A percentile compares a stretch with the other conserved stretches of the same genome.
phyloP scores from a whole-genome alignment of 352 stramenopile species.

The Globisporangium nagaii region DNA sequence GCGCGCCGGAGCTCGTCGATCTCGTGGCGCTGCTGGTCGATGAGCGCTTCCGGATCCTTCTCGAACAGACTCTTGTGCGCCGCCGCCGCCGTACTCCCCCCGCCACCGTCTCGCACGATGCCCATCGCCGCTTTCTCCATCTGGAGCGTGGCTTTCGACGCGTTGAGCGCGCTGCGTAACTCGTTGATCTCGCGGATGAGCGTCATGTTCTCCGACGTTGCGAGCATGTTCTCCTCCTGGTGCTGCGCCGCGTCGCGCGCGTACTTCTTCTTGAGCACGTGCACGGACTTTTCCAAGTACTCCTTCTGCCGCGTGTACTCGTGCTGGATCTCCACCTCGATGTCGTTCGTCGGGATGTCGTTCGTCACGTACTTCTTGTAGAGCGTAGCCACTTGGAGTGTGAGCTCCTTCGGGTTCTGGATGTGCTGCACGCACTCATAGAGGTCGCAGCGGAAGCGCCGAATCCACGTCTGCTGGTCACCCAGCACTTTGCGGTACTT shows the following conservation, averaged over 20 bases:
- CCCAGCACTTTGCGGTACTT: conserved; percentile 46
- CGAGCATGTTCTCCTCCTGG: conserved; percentile 53
- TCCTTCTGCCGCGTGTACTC: conserved; percentile 91
- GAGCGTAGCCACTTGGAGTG: conserved; percentile 61
- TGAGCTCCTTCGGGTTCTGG: conserved; percentile 74
- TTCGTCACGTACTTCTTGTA: conserved; percentile 70
- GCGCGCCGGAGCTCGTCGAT: conserved; percentile 78
- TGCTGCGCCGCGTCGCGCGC: conserved; percentile 63
- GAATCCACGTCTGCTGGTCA: conserved; percentile 62
- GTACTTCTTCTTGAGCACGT: conserved; percentile 87
- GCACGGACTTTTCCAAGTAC: conserved; percentile 90
- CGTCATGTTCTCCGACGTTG: conserved; percentile 83
- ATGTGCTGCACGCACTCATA: conserved; percentile 73
- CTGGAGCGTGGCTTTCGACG: conserved; percentile 72
- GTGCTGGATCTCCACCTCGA: conserved; percentile 66
- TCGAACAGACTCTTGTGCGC: conserved; percentile 16
- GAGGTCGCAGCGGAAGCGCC: conserved; percentile 83
- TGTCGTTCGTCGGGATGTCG: conserved; percentile 32
- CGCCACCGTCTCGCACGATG: conserved; percentile 14
- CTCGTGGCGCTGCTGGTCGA: conserved; percentile 50
- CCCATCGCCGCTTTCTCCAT: conserved; percentile 59
- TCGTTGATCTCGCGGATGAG: conserved; percentile 93
- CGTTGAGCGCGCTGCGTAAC: conserved; percentile 69
- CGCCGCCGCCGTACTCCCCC: conserved; percentile 1
- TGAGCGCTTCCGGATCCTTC: conserved; percentile 45